Evolutionary conservation across 2,329 filamentous ascomycete species (phyloP), one percentile per base, ranked within the genome.

Genomic region (Aschersonia sp.): DNA sequence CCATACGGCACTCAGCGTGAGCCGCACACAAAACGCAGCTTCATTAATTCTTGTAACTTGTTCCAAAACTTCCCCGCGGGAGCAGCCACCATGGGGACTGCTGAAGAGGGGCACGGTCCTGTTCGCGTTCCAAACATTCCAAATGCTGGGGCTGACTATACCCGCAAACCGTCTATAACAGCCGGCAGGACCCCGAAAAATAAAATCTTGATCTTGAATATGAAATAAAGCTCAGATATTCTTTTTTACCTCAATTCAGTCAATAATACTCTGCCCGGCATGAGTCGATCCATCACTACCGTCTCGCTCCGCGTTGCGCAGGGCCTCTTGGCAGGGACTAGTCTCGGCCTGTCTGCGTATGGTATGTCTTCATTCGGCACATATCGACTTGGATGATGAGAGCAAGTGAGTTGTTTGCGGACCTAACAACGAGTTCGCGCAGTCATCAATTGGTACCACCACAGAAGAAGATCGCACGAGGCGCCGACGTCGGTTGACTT

Each of bases 381-480:
- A 9, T n/a, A 20, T 42, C 35, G 35, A 2, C 9, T 31, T 28
- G 31, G 46, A 10, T 3, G 6, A 6, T n/a, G 9, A 42, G 9
- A 41, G 30, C 3, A 43, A 40, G 4, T 28, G 35, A 41, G 20
- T 20, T 20, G 20, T 20, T 20, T 20, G 20, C 20, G 20, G 20
- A 20, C n/a, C 5, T 41, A 41, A 47, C 7, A 38, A 47, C 29
- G 9, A 35, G 10, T 20, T 20, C 20, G 20, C 20, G 20, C 48
- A 82, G 78, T 82, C 48, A 67, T 74, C 53, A 68, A 80, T 61
- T 81, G 75, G 74, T 80, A 78, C 60, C 69, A 78, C 60, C 69
- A 74, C 58, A 65, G 62, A 51, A 65, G 77, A 56, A 82, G 74
- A 56, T 65, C 71, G 53, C 70, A 69, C 3, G 54, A 68, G 20